Conservation (phyloP, 306 rosid species). For the Rosa rugosa region DNA sequence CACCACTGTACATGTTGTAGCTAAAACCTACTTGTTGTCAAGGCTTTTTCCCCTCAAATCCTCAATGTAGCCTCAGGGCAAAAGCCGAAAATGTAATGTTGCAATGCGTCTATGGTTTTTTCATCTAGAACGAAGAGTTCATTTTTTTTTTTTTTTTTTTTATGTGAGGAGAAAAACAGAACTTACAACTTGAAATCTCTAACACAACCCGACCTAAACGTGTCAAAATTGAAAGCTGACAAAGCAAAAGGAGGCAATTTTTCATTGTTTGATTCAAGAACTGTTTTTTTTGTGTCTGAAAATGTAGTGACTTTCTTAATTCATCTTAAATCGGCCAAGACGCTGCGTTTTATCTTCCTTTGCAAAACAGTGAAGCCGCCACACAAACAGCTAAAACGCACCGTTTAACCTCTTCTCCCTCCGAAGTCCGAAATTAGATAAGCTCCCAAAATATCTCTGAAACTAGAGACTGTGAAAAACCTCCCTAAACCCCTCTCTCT, state of each 20-base stretch:
- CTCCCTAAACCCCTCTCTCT: slow-evolving; percentile 35
- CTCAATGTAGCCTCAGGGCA: too few relatives aligned
- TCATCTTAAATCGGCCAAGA: not conserved
- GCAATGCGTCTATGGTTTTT: not conserved
- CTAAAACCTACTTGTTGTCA: not conserved
- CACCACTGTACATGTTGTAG: slow-evolving; percentile 3
- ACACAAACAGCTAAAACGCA: not conserved
- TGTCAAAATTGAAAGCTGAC: too few relatives aligned
- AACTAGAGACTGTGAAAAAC: slow-evolving; percentile 8
- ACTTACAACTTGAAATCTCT: too few relatives aligned
- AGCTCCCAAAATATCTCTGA: not conserved
- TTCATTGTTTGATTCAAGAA: too few relatives aligned
- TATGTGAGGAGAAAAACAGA: too few relatives aligned
- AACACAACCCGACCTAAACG: too few relatives aligned
- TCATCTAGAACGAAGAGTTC: not conserved
- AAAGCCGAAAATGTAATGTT: not conserved
- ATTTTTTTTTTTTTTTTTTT: not conserved
- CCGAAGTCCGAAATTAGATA: not conserved
- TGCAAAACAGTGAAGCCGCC: not conserved
- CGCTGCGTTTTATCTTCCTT: not conserved
- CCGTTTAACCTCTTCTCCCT: slow-evolving; percentile 1
- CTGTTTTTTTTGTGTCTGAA: too few relatives aligned
- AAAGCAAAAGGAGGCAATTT: too few relatives aligned
- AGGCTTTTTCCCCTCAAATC: not conserved
- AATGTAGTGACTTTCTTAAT: too few relatives aligned